Conservation (phyloP, 2,329 filamentous ascomycete genomes). For the Fusarium tuaranense region DNA sequence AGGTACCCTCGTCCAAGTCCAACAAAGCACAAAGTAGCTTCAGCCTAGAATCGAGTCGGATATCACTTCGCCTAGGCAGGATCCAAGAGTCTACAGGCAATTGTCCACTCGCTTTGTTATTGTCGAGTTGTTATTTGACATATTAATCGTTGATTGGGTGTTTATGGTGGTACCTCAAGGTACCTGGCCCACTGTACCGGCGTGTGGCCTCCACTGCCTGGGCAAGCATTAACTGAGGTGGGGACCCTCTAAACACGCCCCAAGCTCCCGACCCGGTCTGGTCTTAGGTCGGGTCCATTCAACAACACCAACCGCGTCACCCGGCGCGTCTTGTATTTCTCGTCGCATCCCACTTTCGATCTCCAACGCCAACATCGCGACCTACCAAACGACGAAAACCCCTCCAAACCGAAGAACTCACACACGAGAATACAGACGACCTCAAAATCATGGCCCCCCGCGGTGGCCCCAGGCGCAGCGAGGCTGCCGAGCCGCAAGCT, state of each 20-base stretch:
- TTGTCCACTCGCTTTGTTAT: background rate
- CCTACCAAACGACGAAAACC: background rate
- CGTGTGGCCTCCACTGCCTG: slow-evolving; percentile 25
- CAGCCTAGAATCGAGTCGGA: background rate
- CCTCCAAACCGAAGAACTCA: background rate
- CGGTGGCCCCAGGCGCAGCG: slow-evolving; percentile 43
- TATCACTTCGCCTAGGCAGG: background rate
- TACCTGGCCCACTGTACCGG: slow-evolving; percentile 11
- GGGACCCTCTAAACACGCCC: slow-evolving; percentile 31
- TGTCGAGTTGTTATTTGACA: background rate
- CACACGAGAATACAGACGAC: background rate
- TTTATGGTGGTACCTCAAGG: background rate
- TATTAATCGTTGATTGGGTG: background rate
- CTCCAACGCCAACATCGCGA: slow-evolving; percentile 6
- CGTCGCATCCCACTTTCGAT: slow-evolving; percentile 16
- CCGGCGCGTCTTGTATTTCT: slow-evolving; percentile 36
- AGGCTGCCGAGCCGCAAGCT: slow-evolving; percentile 47
- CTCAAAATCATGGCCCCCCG: slow-evolving; percentile 49
- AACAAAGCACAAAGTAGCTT: background rate
- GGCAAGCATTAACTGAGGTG: slow-evolving; percentile 1
- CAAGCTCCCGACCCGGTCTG: slow-evolving; percentile 31
- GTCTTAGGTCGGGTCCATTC: slow-evolving; percentile 1
- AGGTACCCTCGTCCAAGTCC: background rate
- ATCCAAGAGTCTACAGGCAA: background rate
- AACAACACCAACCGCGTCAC: slow-evolving; percentile 41